phyloP scores from a whole-genome alignment of 1,139 yeast species.

The Yamadazyma triangularis region DNA sequence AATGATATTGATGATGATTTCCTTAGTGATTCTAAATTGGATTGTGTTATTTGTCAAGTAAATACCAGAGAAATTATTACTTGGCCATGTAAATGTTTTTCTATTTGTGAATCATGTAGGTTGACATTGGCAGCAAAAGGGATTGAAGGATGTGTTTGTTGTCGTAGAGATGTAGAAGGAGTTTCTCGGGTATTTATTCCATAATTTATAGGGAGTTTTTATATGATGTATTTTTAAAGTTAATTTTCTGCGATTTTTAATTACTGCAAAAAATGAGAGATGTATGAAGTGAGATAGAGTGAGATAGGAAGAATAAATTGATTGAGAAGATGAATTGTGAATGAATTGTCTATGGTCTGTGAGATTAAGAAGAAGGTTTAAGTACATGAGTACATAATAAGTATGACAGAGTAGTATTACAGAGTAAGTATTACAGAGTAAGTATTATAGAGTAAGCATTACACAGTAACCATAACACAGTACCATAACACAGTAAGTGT shows the following conservation, averaged over 20 bases:
- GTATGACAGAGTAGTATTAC: too few species aligned
- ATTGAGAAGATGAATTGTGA: too few species aligned
- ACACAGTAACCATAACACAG: too few species aligned
- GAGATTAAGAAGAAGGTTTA: too few species aligned
- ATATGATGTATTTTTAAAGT: too few species aligned
- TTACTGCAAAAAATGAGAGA: not conserved
- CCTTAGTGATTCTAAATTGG: slow-evolving; percentile 19
- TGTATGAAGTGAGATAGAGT: too few species aligned
- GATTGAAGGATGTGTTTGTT: slow-evolving; percentile 79
- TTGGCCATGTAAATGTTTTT: slow-evolving; percentile 93
- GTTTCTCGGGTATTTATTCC: slow-evolving; percentile 51
- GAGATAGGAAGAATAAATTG: too few species aligned
- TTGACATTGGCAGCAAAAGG: slow-evolving; percentile 70
- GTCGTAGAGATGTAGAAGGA: slow-evolving; percentile 68
- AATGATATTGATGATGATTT: slow-evolving; percentile 7
- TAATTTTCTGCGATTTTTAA: not conserved
- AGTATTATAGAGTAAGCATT: too few species aligned
- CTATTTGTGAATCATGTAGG: slow-evolving; percentile 82
- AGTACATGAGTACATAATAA: too few species aligned
- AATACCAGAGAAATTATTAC: slow-evolving; percentile 72
- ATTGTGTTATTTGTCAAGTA: slow-evolving; percentile 79
- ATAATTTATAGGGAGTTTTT: slow-evolving; percentile 15
- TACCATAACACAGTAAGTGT: too few species aligned
- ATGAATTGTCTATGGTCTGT: too few species aligned
- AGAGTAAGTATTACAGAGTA: too few species aligned